These are phyloP conservation scores for Linderina pennispora DNA, from an alignment of 192 early-diverging fungal genomes.

Conservation along the genomic window DNA sequence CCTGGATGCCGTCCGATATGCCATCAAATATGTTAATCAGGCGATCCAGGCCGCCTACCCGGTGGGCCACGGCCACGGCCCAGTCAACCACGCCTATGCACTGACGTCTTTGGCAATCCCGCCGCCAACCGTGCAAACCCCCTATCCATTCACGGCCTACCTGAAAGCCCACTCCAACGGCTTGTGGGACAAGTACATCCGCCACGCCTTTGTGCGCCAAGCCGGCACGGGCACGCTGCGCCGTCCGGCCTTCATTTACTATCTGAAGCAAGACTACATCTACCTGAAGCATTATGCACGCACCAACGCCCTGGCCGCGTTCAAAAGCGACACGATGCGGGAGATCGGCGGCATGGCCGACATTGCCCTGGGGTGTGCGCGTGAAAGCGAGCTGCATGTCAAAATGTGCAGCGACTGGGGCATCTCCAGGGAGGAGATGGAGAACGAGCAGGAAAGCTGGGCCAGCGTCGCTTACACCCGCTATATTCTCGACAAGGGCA, in stretches of 20 bases:
- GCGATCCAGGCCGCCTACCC: slow-evolving; percentile 56
- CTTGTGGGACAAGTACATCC: slow-evolving; percentile 58
- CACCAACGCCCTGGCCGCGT: slow-evolving; percentile 66
- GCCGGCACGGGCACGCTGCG: slow-evolving; percentile 71
- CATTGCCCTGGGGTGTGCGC: slow-evolving; percentile 59
- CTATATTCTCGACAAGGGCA: slow-evolving; percentile 70
- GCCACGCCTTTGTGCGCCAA: slow-evolving; percentile 69
- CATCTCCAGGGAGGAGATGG: slow-evolving; percentile 59
- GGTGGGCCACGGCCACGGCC: slow-evolving; percentile 66
- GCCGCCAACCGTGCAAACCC: slow-evolving; percentile 40
- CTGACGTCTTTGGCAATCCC: slow-evolving; percentile 1
- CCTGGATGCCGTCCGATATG: slow-evolving; percentile 49
- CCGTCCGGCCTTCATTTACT: slow-evolving; percentile 65
- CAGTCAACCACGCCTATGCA: slow-evolving; percentile 59
- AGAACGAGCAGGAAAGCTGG: slow-evolving; percentile 62
- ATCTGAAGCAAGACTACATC: slow-evolving; percentile 79
- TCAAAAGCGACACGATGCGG: slow-evolving; percentile 56
- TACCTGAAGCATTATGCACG: slow-evolving; percentile 77
- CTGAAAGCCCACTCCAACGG: slow-evolving; percentile 17
- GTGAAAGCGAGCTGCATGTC: slow-evolving; percentile 64
- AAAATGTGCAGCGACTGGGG: slow-evolving; percentile 71
- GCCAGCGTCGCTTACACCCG: slow-evolving; percentile 81
- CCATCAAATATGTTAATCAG: slow-evolving; percentile 55
- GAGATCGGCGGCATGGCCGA: slow-evolving; percentile 54
- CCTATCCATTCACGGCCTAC: slow-evolving; percentile 46